Evolutionary conservation across 2,329 filamentous ascomycete species (phyloP).

Genomic region (Helotiales sp.): DNA sequence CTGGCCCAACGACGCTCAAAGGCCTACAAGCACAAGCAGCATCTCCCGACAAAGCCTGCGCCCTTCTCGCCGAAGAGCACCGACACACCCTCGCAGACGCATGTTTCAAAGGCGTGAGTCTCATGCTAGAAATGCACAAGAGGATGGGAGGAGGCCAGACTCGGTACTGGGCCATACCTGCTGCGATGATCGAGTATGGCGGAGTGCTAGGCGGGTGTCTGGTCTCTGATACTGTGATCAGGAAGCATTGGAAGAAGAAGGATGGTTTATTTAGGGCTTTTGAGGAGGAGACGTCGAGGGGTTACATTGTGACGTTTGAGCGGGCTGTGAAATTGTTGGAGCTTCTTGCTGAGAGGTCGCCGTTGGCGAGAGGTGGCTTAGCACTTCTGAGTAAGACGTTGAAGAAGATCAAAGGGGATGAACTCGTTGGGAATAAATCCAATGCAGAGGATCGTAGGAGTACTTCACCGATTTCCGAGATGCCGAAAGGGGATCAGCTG

Average conservation of each 20-base stretch:
- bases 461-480: neutral
- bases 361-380: neutral
- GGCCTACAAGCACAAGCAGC: neutral
- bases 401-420: neutral
- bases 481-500: neutral
- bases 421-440: neutral
- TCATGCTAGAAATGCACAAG: neutral
- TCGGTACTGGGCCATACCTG: neutral
- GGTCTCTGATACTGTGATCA: neutral
- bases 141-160: conserved; percentile 3
- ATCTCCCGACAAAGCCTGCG: neutral
- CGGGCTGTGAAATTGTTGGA: neutral
- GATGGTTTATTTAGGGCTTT: neutral
- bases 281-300: neutral
- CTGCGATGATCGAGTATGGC: conserved; percentile 4
- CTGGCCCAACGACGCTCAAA: neutral
- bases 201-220: neutral
- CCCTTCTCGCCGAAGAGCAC: neutral
- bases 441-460: neutral
- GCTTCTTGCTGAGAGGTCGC: neutral
- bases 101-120: neutral
- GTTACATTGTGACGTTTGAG: neutral
- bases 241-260: neutral
- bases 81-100: conserved; percentile 1
- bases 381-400: neutral